Base-by-base conservation (phyloP, 331 rosid species). In the Rhamnella rubrinervis region DNA sequence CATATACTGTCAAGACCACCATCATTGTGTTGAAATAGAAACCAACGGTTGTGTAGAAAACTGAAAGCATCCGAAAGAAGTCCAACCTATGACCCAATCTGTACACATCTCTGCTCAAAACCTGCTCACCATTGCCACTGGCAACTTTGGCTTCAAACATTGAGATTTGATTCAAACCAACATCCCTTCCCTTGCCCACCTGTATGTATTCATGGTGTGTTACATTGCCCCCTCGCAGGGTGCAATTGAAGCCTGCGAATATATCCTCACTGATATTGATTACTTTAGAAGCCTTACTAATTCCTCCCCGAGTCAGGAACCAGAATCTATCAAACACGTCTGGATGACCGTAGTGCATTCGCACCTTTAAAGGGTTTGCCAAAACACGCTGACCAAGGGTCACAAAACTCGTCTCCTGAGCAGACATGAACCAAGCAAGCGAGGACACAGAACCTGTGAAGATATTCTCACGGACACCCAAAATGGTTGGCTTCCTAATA, bases 391-490 rank as follows among this genome's bases (percentile, higher is more conserved):
- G 98, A 59, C 92, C 96, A 75, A 92, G 76, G 37, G 98, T 92
- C 83, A 92, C 98, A 70, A 90, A 92, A 85, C 83, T 86, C 65
- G 91, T 86, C 77, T 92, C 98, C 77, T 92, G 98, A 7, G 97
- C 91, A 41, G 98, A 92, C 97, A 93, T 93, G 85, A 93, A 93
- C 97, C 96, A 86, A 74, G 98, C 98, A 75, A 93, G 95, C 26
- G 98, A 93, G 25, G 98, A 93, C 61, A 93, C 98, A 18, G 98
- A 93, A 28, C 98, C 98, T 20, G 98, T 93, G 86, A 93, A 86
- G 79, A 93, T 71, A 77, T 90, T 82, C 87, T 93, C 98, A 6
- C 98, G 92, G 71, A 93, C 92, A 44, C 98, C 98, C 81, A 93
- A 88, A 71, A 93, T 93, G 60, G 98, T 93, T 28, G 98, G 98